Evolutionary conservation across 495 filamentous ascomycete genomes (phyloP).

Genomic region (Bryoglossum gracile): DNA sequence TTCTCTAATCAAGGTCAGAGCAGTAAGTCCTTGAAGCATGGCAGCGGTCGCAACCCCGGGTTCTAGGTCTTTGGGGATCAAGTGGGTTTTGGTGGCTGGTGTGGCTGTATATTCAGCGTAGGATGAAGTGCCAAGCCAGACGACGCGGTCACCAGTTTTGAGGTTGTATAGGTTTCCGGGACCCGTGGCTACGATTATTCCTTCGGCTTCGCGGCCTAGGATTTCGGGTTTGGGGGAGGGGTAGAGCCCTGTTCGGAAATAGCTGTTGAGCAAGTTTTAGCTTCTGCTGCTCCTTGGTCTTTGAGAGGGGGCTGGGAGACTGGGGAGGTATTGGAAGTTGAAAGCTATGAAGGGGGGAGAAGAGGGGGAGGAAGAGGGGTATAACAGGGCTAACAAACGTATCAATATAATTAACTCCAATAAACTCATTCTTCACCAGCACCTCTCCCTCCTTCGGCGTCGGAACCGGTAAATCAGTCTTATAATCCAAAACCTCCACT

Average conservation of each 20-base stretch:
- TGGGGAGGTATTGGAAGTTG: too few relatives aligned
- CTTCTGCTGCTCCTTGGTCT: background rate
- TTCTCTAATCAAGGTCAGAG: conserved; percentile 74
- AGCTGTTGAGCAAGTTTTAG: conserved; percentile 39
- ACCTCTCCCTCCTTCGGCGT: conserved; percentile 61
- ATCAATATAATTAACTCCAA: conserved; percentile 88
- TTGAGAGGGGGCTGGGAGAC: conserved; percentile 1
- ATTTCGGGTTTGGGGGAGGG: conserved; percentile 65
- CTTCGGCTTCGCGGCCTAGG: conserved; percentile 77
- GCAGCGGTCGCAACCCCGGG: conserved; percentile 59
- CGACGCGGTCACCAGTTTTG: conserved; percentile 59
- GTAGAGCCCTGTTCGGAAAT: conserved; percentile 90
- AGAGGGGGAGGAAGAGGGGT: background rate
- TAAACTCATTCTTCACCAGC: conserved; percentile 76
- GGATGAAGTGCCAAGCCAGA: conserved; percentile 49
- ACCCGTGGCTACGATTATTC: conserved; percentile 37
- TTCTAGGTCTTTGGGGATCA: conserved; percentile 56
- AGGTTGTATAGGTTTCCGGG: conserved; percentile 38
- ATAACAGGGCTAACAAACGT: conserved; percentile 52
- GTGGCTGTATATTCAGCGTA: conserved; percentile 78
- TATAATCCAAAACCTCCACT: conserved; percentile 68
- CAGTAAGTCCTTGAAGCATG: conserved; percentile 80
- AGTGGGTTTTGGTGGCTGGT: conserved; percentile 45
- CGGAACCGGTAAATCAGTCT: conserved; percentile 69
- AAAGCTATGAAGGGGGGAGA: too few relatives aligned